These are phyloP conservation scores for Rhytidhysteron rufulum DNA, from an alignment of 2,329 filamentous ascomycete genomes.

Conservation along the genomic window DNA sequence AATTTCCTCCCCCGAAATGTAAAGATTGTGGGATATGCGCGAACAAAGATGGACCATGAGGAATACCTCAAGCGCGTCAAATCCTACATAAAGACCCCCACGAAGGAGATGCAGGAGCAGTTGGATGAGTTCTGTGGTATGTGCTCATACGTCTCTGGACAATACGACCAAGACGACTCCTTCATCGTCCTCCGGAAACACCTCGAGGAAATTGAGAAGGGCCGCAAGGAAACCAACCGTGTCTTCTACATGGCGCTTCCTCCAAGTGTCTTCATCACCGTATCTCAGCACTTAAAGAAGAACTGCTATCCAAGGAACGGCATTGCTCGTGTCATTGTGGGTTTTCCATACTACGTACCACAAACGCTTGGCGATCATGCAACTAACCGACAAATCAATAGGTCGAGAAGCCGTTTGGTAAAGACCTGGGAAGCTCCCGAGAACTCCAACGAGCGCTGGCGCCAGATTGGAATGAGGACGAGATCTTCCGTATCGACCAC, in stretches of 20 bases:
- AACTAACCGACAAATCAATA: conserved; percentile 36
- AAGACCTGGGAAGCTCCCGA: conserved; percentile 89
- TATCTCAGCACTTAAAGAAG: conserved; percentile 94
- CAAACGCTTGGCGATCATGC: conserved; percentile 6
- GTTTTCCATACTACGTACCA: conserved; percentile 23
- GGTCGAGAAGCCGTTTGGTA: conserved; percentile 99
- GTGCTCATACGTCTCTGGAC: conserved; percentile 93
- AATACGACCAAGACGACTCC: conserved; percentile 95
- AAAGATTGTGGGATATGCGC: conserved; percentile 96
- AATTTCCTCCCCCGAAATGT: conserved; percentile 97
- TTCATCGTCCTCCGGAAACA: conserved; percentile 84
- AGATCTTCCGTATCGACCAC: conserved; percentile 98
- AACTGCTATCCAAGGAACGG: conserved; percentile 93
- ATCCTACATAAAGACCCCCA: conserved; percentile 98
- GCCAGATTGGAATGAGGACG: conserved; percentile 97
- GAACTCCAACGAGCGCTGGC: conserved; percentile 92
- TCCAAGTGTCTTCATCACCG: conserved; percentile 95
- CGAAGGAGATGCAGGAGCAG: conserved; percentile 95
- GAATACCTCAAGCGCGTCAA: conserved; percentile 93
- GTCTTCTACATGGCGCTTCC: conserved; percentile 99
- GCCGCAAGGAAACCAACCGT: conserved; percentile 77
- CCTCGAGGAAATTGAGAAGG: conserved; percentile 78
- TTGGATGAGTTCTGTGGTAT: conserved; percentile 82
- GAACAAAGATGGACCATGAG: conserved; percentile 98
- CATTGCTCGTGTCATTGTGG: conserved; percentile 88